Evolutionary conservation across 768 basidiomycete genomes (phyloP).

Genomic region (Fibroporia radiculosa): DNA sequence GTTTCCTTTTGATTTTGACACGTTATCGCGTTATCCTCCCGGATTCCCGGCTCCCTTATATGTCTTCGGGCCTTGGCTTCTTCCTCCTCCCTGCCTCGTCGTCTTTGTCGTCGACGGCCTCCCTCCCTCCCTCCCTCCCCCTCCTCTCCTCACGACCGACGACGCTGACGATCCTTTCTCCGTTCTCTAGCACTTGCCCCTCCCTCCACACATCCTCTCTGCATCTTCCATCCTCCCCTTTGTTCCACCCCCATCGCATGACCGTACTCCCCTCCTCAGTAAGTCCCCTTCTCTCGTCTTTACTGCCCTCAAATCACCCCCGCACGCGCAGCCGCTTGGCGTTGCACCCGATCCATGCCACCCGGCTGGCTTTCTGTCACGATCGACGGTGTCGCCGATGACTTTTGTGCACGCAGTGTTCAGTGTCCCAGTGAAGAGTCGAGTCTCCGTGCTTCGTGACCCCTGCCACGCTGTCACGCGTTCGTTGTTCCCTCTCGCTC

Average conservation of each 20-base stretch:
- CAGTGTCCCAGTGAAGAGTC: not conserved
- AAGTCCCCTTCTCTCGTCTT: conserved; percentile 5
- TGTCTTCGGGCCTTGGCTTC: conserved; percentile 14
- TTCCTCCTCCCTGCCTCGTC: conserved; percentile 16
- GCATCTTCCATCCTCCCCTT: conserved; percentile 1
- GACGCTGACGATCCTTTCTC: conserved; percentile 20
- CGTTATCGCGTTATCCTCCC: conserved; percentile 11
- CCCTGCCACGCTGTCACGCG: not conserved
- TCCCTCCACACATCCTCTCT: not conserved
- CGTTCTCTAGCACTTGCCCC: conserved; percentile 3
- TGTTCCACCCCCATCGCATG: conserved; percentile 11
- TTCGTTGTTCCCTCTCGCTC: not conserved
- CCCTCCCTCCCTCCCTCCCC: conserved; percentile 5
- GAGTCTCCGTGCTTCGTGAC: conserved; percentile 5
- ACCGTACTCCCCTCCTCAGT: conserved; percentile 6
- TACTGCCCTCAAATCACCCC: not conserved
- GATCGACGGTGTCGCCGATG: conserved; percentile 13
- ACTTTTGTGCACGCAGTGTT: conserved; percentile 1
- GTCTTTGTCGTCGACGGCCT: conserved; percentile 18
- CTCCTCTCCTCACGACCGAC: conserved; percentile 9
- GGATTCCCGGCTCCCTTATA: conserved; percentile 20
- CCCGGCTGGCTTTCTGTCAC: conserved; percentile 8
- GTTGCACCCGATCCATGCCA: not conserved
- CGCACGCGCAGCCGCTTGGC: not conserved
- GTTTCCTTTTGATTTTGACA: conserved; percentile 2